phyloP scores from a whole-genome alignment of 805 yeast genomes.

The Kregervanrija delftensis region DNA sequence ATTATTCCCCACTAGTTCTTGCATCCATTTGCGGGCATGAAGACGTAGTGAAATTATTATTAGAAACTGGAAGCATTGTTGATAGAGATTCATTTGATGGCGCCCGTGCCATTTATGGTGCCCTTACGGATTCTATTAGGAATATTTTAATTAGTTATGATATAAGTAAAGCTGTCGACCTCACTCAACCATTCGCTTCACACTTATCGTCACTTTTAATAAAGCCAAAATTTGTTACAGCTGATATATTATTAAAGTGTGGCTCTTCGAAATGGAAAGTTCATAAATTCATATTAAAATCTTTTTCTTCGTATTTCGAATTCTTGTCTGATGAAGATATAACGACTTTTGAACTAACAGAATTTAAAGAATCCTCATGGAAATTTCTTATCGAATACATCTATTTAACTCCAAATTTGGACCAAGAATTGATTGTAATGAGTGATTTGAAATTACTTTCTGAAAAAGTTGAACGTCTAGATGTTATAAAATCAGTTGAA shows the following conservation, averaged over 20 bases:
- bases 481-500: constrained; percentile 26
- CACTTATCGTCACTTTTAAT: constrained; percentile 48
- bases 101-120: constrained; percentile 71
- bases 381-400: constrained; percentile 25
- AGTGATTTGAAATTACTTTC: constrained; percentile 28
- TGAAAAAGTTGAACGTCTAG: constrained; percentile 30
- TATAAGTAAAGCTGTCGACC: constrained; percentile 61
- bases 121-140: constrained; percentile 60
- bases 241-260: constrained; percentile 26
- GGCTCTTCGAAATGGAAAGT: neutral
- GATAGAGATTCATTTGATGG: constrained; percentile 81
- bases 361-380: constrained; percentile 24
- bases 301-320: constrained; percentile 5
- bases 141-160: constrained; percentile 52
- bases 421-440: constrained; percentile 27
- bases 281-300: constrained; percentile 35
- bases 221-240: constrained; percentile 21
- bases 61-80: constrained; percentile 66
- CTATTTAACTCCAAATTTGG: constrained; percentile 23
- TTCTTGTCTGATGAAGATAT: neutral
- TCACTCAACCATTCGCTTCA: constrained; percentile 64
- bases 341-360: constrained; percentile 1
- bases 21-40: constrained; percentile 74
- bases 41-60: constrained; percentile 50
- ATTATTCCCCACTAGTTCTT: constrained; percentile 66